Evolutionary conservation across 306 rosid genomes (phyloP).

Genomic region (Trifolium fragiferum): DNA sequence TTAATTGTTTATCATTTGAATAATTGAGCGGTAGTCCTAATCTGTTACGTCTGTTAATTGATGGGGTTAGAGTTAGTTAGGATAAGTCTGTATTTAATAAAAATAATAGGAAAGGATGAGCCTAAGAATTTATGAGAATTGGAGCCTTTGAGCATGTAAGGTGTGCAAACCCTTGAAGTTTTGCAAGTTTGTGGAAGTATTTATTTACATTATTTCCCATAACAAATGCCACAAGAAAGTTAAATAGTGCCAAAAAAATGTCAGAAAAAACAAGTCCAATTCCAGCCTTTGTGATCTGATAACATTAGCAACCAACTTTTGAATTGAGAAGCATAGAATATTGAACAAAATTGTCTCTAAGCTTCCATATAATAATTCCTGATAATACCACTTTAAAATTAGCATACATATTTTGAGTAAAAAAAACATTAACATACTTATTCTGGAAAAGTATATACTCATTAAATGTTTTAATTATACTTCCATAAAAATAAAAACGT

Average conservation of each 20-base stretch:
- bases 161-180: conserved; percentile 2
- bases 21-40: background rate
- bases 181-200: conserved; percentile 7
- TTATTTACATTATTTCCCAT: background rate
- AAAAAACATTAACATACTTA: no score
- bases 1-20: conserved; percentile 26
- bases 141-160: background rate
- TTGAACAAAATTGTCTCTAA: conserved; percentile 1
- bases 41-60: conserved; percentile 1
- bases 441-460: background rate
- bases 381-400: conserved; percentile 14
- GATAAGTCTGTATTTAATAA: background rate
- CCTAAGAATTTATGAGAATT: conserved; percentile 1
- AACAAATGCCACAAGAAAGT: background rate
- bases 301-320: conserved; percentile 23
- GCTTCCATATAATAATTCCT: conserved; percentile 16
- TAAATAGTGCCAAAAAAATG: background rate
- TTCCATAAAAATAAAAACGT: background rate
- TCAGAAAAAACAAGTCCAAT: conserved; percentile 13
- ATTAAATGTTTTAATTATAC: conserved; percentile 19
- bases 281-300: conserved; percentile 6
- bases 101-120: conserved; percentile 11
- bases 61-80: conserved; percentile 2
- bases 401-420: background rate
- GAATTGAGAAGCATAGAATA: background rate